Percentiles rank a stretch among this genome's conserved stretches.
These are phyloP conservation scores for Copromyces sp. DNA, from an alignment of 495 filamentous ascomycete genomes.

Conservation along the genomic window DNA sequence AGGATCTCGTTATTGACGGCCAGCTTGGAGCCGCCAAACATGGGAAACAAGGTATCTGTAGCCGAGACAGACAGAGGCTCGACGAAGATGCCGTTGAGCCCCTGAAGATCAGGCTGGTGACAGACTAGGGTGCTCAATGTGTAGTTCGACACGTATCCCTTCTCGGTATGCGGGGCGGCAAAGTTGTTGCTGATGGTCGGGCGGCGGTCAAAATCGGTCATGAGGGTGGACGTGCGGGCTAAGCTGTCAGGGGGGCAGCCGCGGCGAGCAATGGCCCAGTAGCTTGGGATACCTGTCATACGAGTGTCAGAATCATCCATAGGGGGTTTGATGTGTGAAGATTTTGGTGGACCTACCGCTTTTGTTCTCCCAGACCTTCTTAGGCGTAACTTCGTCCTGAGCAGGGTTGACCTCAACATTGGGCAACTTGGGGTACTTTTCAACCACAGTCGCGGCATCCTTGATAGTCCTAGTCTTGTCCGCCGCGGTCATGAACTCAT, in stretches of 20 bases:
- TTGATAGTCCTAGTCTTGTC: slow-evolving; percentile 35
- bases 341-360: slow-evolving; percentile 19
- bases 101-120: slow-evolving; percentile 45
- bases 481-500: slow-evolving; percentile 45
- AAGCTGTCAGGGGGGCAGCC: slow-evolving; percentile 52
- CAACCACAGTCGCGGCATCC: slow-evolving; percentile 20
- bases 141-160: slow-evolving; percentile 56
- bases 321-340: neutral
- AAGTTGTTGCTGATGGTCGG: slow-evolving; percentile 34
- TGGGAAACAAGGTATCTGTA: slow-evolving; percentile 49
- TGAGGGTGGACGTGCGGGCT: slow-evolving; percentile 37
- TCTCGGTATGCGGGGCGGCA: slow-evolving; percentile 32
- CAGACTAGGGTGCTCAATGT: slow-evolving; percentile 57
- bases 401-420: slow-evolving; percentile 18
- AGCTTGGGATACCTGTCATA: slow-evolving; percentile 32
- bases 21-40: slow-evolving; percentile 71
- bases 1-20: slow-evolving; percentile 74
- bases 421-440: slow-evolving; percentile 24
- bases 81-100: slow-evolving; percentile 62
- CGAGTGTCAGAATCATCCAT: slow-evolving; percentile 10
- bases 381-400: slow-evolving; percentile 13
- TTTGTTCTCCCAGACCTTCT: slow-evolving; percentile 34
- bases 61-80: slow-evolving; percentile 49
- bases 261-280: slow-evolving; percentile 51
- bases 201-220: slow-evolving; percentile 27